Conservation (phyloP, 129 eudicot species). For the Artemisia annua region DNA sequence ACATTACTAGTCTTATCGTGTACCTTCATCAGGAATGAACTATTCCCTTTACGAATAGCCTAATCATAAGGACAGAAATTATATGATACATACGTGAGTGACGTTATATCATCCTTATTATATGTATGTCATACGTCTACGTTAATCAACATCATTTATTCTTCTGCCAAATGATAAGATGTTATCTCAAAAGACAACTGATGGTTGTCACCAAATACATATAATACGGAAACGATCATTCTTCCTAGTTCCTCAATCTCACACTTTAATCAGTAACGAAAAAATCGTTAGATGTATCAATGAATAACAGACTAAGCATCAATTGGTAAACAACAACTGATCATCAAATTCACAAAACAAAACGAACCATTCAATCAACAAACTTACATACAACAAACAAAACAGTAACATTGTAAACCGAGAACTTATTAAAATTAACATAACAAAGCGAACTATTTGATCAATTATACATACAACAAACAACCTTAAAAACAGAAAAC, state of each 20-base stretch:
- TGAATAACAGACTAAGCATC: not conserved
- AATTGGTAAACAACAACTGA: not conserved
- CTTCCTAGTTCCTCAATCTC: constrained; percentile 11
- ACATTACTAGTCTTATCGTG: not conserved
- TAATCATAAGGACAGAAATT: too few species aligned
- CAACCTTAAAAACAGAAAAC: not conserved
- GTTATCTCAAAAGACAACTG: not conserved
- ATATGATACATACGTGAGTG: too few species aligned
- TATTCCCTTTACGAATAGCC: too few species aligned
- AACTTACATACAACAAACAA: not conserved
- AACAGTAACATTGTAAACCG: not conserved
- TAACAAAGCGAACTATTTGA: too few species aligned
- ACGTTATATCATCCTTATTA: too few species aligned
- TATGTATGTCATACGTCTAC: not conserved
- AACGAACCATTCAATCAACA: not conserved
- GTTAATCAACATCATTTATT: not conserved
- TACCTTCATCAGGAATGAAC: too few species aligned
- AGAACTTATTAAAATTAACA: too few species aligned
- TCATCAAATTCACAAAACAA: not conserved
- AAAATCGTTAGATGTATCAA: not conserved
- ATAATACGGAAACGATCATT: not conserved
- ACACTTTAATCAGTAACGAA: not conserved
- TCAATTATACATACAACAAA: not conserved
- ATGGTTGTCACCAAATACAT: not conserved
- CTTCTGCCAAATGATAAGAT: not conserved